phyloP scores from a whole-genome alignment of 2,329 filamentous ascomycete genomes.

The Shiraia sp. region DNA sequence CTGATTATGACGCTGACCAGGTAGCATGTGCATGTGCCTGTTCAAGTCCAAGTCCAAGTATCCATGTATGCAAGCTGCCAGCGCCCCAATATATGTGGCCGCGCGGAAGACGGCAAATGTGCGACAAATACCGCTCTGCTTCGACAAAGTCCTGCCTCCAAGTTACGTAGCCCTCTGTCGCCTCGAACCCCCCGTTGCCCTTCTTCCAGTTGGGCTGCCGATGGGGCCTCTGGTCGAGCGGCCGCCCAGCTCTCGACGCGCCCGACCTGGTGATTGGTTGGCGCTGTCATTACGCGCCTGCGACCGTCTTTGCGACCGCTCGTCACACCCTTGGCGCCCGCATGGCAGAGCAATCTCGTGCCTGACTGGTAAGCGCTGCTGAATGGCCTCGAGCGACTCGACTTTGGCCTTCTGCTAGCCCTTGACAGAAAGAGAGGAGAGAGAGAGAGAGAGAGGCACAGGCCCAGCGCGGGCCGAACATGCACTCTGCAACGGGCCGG shows the following conservation, averaged over 20 bases:
- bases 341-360: constrained; percentile 23
- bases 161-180: constrained; percentile 24
- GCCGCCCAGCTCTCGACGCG: constrained; percentile 21
- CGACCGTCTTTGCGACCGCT: constrained; percentile 31
- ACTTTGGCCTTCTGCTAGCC: too few species aligned
- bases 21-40: constrained; percentile 1
- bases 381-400: background rate
- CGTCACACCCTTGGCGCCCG: constrained; percentile 39
- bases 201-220: constrained; percentile 25
- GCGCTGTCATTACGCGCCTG: constrained; percentile 31
- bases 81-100: constrained; percentile 13
- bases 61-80: constrained; percentile 1
- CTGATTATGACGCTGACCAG: constrained; percentile 12
- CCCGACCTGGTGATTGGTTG: constrained; percentile 28
- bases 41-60: background rate
- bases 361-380: constrained; percentile 18
- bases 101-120: constrained; percentile 12
- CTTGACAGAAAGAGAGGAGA: too few species aligned
- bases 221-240: constrained; percentile 16
- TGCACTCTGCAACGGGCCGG: constrained; percentile 13
- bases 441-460: constrained; percentile 11
- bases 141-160: constrained; percentile 23
- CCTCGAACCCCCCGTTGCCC: constrained; percentile 8
- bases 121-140: constrained; percentile 8
- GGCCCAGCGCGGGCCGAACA: constrained; percentile 1